These are phyloP conservation scores for Herpetomonas samuelpessoai DNA, from an alignment of 208 protist species.

Conservation along the genomic window DNA sequence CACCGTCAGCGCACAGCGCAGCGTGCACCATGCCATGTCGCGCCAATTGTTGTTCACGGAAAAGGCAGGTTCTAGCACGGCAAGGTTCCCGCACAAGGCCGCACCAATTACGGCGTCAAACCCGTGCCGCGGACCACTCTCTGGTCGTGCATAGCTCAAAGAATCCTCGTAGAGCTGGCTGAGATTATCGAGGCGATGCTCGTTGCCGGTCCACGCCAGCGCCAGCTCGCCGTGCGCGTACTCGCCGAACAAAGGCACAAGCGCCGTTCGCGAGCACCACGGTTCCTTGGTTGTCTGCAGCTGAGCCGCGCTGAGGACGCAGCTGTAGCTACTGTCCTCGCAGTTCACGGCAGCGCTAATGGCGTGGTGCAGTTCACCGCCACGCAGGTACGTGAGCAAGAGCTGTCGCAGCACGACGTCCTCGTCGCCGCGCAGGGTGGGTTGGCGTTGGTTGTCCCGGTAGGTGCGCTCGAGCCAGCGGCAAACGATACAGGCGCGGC, in stretches of 20 bases:
- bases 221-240: conserved; percentile 69
- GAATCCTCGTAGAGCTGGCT: conserved; percentile 74
- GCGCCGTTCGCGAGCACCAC: conserved; percentile 52
- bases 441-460: conserved; percentile 29
- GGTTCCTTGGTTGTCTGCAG: conserved; percentile 74
- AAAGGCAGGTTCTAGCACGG: conserved; percentile 68
- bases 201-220: conserved; percentile 57
- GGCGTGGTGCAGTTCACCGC: conserved; percentile 63
- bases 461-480: conserved; percentile 75
- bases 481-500: conserved; percentile 58
- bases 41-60: conserved; percentile 42
- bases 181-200: conserved; percentile 68
- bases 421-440: conserved; percentile 43
- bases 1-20: conserved; percentile 64
- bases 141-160: conserved; percentile 13
- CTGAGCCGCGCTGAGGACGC: conserved; percentile 70
- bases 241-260: conserved; percentile 81
- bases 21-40: conserved; percentile 71
- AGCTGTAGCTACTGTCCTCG: conserved; percentile 68
- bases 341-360: conserved; percentile 48
- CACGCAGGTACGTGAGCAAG: conserved; percentile 62
- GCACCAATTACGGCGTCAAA: conserved; percentile 67
- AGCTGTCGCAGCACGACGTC: conserved; percentile 63
- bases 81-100: conserved; percentile 64
- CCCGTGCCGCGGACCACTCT: conserved; percentile 5